Conservation (phyloP, 495 filamentous ascomycete genomes). For the Schizothecium vesticola region DNA sequence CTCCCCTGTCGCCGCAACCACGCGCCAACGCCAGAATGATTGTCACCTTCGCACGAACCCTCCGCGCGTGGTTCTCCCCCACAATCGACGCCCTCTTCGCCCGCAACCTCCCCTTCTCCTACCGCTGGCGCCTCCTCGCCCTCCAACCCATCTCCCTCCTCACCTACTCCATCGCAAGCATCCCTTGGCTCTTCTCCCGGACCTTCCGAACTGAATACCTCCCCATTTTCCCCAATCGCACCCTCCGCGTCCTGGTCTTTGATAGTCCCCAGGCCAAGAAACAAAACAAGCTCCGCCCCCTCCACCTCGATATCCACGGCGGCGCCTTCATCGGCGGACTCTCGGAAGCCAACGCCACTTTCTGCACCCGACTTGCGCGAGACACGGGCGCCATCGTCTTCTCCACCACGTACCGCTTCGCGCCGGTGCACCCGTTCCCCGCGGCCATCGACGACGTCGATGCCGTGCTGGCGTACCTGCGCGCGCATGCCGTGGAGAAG, state of each 20-base stretch:
- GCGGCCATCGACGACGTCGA: constrained; percentile 26
- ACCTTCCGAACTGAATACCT: constrained; percentile 12
- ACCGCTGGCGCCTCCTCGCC: constrained; percentile 14
- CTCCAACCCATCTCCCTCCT: constrained; percentile 9
- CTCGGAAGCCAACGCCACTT: constrained; percentile 22
- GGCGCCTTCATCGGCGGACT: constrained; percentile 33
- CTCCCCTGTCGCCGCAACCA: neutral
- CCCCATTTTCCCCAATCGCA: constrained; percentile 3
- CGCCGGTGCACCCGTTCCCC: constrained; percentile 16
- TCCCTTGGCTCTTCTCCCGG: constrained; percentile 6
- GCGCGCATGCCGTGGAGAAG: constrained; percentile 18
- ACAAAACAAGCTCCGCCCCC: constrained; percentile 14
- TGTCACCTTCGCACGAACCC: neutral
- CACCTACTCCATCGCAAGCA: constrained; percentile 1
- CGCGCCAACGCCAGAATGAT: neutral
- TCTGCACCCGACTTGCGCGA: constrained; percentile 21
- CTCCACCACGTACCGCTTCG: constrained; percentile 14
- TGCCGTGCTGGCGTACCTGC: constrained; percentile 23
- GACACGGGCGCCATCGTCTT: constrained; percentile 31
- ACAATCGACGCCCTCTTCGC: constrained; percentile 11
- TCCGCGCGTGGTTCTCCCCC: constrained; percentile 1
- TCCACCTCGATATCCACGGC: constrained; percentile 33
- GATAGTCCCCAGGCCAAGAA: neutral
- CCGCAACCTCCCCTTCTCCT: constrained; percentile 3
- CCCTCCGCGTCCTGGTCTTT: constrained; percentile 12